Percentiles rank a stretch among this genome's conserved stretches.
Evolutionary conservation across 345 rosid genomes (phyloP).

Genomic region (Brassica cretica): DNA sequence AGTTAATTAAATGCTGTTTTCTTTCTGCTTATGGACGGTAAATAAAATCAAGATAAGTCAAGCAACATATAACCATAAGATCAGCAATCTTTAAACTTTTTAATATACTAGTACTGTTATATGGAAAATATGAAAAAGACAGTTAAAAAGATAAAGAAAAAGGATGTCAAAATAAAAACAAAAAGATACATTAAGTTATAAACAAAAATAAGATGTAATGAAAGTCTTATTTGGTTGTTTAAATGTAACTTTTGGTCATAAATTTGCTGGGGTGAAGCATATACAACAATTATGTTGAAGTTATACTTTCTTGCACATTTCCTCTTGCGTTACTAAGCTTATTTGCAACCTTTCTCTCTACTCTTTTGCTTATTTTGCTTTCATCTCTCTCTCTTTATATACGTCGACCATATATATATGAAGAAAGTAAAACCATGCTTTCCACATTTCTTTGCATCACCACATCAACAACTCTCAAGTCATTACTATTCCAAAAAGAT

Average conservation of each 20-base stretch:
- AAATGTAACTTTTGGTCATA: conserved; percentile 32
- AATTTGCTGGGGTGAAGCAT: conserved; percentile 23
- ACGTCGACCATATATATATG: background rate
- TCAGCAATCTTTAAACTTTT: background rate
- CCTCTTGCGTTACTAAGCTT: conserved; percentile 23
- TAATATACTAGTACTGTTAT: background rate
- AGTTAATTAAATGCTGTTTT: background rate
- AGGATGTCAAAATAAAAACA: conserved; percentile 1
- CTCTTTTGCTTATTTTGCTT: background rate
- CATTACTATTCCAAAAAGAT: background rate
- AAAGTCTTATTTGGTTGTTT: background rate
- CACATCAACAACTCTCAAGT: conserved; percentile 31
- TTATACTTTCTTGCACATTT: conserved; percentile 48
- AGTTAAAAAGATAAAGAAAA: background rate
- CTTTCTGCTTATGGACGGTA: background rate
- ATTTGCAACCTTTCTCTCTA: conserved; percentile 23
- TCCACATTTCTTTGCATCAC: conserved; percentile 36
- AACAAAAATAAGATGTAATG: conserved; percentile 5
- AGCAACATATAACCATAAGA: conserved; percentile 11
- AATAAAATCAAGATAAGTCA: background rate
- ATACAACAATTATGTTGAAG: conserved; percentile 38
- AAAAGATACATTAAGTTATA: background rate
- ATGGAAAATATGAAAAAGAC: background rate
- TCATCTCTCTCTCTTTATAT: background rate
- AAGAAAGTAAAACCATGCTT: conserved; percentile 31